These are phyloP conservation scores for Magnusiomyces paraingens DNA, from an alignment of 1,139 yeast genomes.

Conservation along the genomic window DNA sequence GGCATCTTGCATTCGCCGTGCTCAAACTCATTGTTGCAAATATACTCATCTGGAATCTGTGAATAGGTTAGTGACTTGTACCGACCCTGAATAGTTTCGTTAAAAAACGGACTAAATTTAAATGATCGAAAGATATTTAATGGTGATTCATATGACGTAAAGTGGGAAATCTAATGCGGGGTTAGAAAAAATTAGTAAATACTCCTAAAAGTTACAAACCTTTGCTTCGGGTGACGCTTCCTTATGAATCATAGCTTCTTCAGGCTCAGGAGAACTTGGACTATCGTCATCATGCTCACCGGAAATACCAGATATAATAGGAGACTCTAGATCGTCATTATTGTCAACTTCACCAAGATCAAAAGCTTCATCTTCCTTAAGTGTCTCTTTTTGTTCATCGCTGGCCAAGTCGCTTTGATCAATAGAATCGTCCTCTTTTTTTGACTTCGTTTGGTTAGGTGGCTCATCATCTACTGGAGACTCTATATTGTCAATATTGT, in stretches of 20 bases:
- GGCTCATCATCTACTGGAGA: too few species aligned
- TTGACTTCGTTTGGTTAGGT: too few species aligned
- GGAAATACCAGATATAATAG: background rate
- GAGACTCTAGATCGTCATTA: background rate
- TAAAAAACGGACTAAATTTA: constrained; percentile 28
- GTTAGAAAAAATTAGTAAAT: constrained; percentile 16
- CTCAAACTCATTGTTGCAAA: constrained; percentile 27
- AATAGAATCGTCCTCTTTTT: too few species aligned
- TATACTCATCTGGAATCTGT: constrained; percentile 20
- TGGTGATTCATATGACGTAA: constrained; percentile 27
- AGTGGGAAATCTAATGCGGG: constrained; percentile 9
- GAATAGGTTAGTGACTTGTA: constrained; percentile 28
- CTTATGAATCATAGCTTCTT: background rate
- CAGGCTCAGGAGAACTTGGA: background rate
- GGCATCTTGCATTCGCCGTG: constrained; percentile 23
- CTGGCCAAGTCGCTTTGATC: too few species aligned
- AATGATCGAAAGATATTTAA: constrained; percentile 26
- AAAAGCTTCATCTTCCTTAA: too few species aligned
- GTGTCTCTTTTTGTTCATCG: too few species aligned
- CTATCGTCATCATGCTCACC: background rate
- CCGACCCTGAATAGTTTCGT: constrained; percentile 19
- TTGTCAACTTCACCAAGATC: background rate
- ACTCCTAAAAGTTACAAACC: constrained; percentile 10
- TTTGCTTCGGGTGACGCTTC: constrained; percentile 4
- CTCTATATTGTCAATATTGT: too few species aligned